Percentiles rank a stretch among this genome's conserved stretches.
These are phyloP conservation scores for Pelargonium myrrhifolium DNA, from an alignment of 441 rosid species.

Conservation along the genomic window DNA sequence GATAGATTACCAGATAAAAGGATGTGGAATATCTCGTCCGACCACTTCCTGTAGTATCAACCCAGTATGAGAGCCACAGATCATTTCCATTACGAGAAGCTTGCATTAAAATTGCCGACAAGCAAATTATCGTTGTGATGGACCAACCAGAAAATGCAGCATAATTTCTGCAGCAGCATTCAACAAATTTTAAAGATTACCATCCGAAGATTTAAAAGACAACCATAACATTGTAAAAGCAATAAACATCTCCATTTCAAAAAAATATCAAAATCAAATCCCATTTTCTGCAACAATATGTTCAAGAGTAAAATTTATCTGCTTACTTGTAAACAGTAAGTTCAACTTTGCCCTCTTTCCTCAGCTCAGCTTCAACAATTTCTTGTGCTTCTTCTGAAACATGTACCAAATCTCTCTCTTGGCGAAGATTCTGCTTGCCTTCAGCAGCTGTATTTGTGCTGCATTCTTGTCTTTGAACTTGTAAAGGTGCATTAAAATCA, in stretches of 20 bases:
- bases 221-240: conserved; percentile 4
- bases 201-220: background rate
- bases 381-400: conserved; percentile 45
- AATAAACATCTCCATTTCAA: conserved; percentile 5
- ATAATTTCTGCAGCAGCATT: conserved; percentile 52
- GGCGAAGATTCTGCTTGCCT: conserved; percentile 22
- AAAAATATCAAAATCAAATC: conserved; percentile 1
- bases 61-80: conserved; percentile 95
- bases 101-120: conserved; percentile 92
- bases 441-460: conserved; percentile 22
- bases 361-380: conserved; percentile 51
- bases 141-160: conserved; percentile 76
- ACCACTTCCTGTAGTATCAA: conserved; percentile 53
- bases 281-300: background rate
- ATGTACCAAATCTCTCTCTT: conserved; percentile 26
- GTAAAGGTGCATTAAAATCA: conserved; percentile 37
- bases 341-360: conserved; percentile 90
- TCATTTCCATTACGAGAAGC: conserved; percentile 94
- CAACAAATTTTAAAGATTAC: conserved; percentile 15
- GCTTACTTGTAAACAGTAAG: conserved; percentile 68
- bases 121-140: conserved; percentile 50
- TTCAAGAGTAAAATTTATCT: conserved; percentile 12
- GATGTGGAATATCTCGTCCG: conserved; percentile 47
- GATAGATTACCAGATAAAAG: conserved; percentile 64
- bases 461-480: conserved; percentile 25